Evolutionary conservation across 306 rosid genomes (phyloP), one percentile per base, ranked within the genome.

Genomic region (Carpinus viminea): DNA sequence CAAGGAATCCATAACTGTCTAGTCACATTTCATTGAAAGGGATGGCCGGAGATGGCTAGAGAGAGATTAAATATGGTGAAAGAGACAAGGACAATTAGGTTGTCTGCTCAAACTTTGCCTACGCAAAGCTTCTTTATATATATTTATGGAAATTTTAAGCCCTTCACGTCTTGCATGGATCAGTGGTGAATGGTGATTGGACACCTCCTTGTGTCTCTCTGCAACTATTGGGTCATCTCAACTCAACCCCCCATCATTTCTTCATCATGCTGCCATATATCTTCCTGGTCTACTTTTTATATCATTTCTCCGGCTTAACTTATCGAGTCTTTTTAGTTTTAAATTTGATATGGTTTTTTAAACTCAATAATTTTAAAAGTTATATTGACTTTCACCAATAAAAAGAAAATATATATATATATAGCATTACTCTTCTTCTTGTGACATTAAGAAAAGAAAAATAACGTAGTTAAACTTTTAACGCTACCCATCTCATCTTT

Each of bases 121-220:
- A 31, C 34, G 2, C 34, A 31, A 31, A 31, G 34, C 34, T 31
- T 31, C 3, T 31, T 6, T 28, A 45, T 11, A 21, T 76, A 21
- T 76, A 69, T 60, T 70, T 71, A 56, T 70, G 43, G 80, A 47
- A 59, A 59, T 34, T 28, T 75, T 24, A 26, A 65, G 51, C 54
- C 18, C 17, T 28, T 6, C 43, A n/a, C 36, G 36, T 45, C 71
- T 45, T 53, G 72, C 76, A 59, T 59, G 75, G 79, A 66, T 46
- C 70, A 80, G 65, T 16, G 17, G 7, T 3, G 56, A 13, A 52
- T 59, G 43, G 81, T 71, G 71, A 53, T 56, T 76, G 60, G 85
- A 81, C 84, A 31, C 69, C 54, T 43, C 48, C 62, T 38, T 60
- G 68, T 70, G 69, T 71, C 74, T 71, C 78, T 36, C 13, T 76